Percentiles rank a stretch among this genome's conserved stretches.
Evolutionary conservation across 148 eudicot genomes (phyloP).

Genomic region (Polygonum aviculare): DNA sequence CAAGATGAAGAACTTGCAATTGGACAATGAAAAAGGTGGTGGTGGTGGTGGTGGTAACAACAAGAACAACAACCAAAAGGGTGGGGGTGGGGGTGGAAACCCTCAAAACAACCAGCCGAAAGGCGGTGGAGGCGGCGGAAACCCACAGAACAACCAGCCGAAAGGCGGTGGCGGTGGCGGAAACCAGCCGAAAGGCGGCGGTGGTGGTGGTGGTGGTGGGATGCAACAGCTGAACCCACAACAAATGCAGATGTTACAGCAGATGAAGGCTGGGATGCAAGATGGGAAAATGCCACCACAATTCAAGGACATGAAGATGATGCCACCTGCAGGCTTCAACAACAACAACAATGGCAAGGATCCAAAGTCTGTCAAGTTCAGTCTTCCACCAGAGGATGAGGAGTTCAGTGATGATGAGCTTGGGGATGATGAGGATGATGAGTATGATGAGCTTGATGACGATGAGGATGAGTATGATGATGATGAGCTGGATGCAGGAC

Average conservation of each 20-base stretch:
- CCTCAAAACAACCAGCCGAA: slow-evolving; percentile 5
- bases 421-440: slow-evolving; percentile 23
- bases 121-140: slow-evolving; percentile 18
- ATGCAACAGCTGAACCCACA: slow-evolving; percentile 17
- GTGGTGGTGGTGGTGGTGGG: slow-evolving; percentile 8
- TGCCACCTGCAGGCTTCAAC: background rate
- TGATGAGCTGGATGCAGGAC: slow-evolving; percentile 36
- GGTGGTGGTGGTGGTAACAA: slow-evolving; percentile 17
- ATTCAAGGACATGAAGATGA: slow-evolving; percentile 14
- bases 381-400: background rate
- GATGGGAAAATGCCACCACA: slow-evolving; percentile 22
- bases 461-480: slow-evolving; percentile 34
- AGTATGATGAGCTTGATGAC: slow-evolving; percentile 24
- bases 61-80: slow-evolving; percentile 18
- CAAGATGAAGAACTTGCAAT: slow-evolving; percentile 41
- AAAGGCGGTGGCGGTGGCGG: slow-evolving; percentile 24
- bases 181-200: background rate
- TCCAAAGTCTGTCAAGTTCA: slow-evolving; percentile 20
- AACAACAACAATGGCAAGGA: background rate
- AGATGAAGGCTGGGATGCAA: slow-evolving; percentile 26
- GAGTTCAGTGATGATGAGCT: slow-evolving; percentile 22
- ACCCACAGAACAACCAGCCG: background rate
- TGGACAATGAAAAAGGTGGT: slow-evolving; percentile 32
- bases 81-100: slow-evolving; percentile 14
- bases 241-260: slow-evolving; percentile 20